Percentiles rank a stretch among this genome's conserved stretches.
These are phyloP conservation scores for Drechslera avenae DNA, from an alignment of 2,329 filamentous ascomycete species.

Conservation along the genomic window DNA sequence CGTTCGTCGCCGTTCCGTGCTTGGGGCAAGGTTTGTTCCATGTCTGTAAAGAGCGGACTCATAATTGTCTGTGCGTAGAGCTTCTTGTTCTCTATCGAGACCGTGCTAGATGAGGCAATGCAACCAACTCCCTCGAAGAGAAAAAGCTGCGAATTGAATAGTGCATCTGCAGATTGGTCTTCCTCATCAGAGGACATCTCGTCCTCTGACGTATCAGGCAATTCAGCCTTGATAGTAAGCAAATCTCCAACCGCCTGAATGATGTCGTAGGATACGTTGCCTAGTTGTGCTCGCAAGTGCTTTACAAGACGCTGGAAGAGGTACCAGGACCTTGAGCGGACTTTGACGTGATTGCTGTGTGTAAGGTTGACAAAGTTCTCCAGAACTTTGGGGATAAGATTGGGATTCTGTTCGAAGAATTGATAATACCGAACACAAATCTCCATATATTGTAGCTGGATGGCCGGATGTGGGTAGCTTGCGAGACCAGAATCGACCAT, in stretches of 20 bases:
- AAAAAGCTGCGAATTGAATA: constrained; percentile 90
- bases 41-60: constrained; percentile 85
- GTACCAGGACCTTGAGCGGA: constrained; percentile 94
- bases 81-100: constrained; percentile 82
- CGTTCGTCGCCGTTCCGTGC: constrained; percentile 83
- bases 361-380: constrained; percentile 91
- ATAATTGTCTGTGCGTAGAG: constrained; percentile 86
- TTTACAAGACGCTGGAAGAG: constrained; percentile 92
- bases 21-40: constrained; percentile 76
- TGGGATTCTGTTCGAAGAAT: constrained; percentile 85
- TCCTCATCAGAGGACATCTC: constrained; percentile 96
- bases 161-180: constrained; percentile 84
- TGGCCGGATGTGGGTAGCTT: constrained; percentile 84
- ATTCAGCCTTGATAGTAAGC: constrained; percentile 86
- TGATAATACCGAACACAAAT: constrained; percentile 92
- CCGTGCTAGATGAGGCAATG: constrained; percentile 80
- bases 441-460: constrained; percentile 97
- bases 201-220: constrained; percentile 76
- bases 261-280: constrained; percentile 87
- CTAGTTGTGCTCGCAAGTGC: constrained; percentile 80
- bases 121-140: constrained; percentile 94
- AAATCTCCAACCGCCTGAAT: constrained; percentile 90
- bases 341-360: constrained; percentile 84
- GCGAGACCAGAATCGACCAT: constrained; percentile 95
- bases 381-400: constrained; percentile 82